These are phyloP conservation scores for Styphnolobium japonicum DNA, from an alignment of 306 rosid species.

Conservation along the genomic window DNA sequence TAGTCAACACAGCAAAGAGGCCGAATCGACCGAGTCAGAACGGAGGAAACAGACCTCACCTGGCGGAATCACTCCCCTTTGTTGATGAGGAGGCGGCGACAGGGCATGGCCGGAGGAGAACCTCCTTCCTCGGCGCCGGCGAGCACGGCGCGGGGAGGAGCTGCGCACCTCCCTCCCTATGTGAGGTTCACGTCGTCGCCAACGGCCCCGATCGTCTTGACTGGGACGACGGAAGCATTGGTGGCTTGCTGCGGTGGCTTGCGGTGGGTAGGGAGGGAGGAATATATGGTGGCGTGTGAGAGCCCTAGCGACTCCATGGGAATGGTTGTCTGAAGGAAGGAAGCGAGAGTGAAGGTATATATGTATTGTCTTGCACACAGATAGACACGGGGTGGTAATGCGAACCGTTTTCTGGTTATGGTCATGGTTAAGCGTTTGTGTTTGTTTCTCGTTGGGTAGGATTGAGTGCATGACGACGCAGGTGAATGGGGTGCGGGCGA, in stretches of 20 bases:
- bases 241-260: constrained; percentile 39
- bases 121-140: constrained; percentile 41
- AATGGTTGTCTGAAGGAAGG: not conserved
- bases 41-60: constrained; percentile 99
- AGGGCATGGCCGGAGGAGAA: constrained; percentile 46
- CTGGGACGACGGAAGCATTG: constrained; percentile 35
- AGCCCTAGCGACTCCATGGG: constrained; percentile 87
- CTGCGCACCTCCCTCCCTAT: constrained; percentile 91
- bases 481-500: no score
- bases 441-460: no score
- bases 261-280: constrained; percentile 46
- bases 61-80: constrained; percentile 93
- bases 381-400: no score
- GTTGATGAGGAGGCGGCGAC: constrained; percentile 68
- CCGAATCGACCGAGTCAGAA: constrained; percentile 50
- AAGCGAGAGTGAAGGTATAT: no score
- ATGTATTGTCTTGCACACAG: no score
- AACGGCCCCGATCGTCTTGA: constrained; percentile 52
- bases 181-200: constrained; percentile 76
- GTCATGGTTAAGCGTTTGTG: not conserved
- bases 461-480: no score
- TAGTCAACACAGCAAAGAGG: constrained; percentile 34
- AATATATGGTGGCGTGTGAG: constrained; percentile 84
- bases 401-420: not conserved
- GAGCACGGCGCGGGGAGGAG: constrained; percentile 72